Conservation (phyloP, 169 alveolate genomes). For the Plasmodium adleri region DNA sequence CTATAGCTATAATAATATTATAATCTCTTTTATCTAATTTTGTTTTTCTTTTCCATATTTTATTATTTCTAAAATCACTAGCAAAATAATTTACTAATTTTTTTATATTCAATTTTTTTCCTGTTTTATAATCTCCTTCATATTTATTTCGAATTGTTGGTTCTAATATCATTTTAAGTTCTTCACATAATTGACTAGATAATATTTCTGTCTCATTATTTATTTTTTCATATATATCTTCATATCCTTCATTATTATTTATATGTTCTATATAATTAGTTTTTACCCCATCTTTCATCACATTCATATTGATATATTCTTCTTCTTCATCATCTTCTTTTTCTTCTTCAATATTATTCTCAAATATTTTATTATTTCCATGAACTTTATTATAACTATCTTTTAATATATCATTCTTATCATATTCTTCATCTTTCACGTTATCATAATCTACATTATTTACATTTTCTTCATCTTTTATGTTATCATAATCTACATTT, state of each 20-base stretch:
- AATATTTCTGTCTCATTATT: constrained; percentile 76
- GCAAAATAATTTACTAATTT: constrained; percentile 98
- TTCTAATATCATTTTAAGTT: constrained; percentile 92
- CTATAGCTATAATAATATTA: constrained; percentile 95
- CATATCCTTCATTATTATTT: constrained; percentile 31
- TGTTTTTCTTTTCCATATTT: constrained; percentile 99
- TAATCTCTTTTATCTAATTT: constrained; percentile 97
- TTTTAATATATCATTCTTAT: constrained; percentile 13
- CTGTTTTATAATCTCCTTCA: constrained; percentile 97
- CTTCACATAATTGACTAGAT: constrained; percentile 89
- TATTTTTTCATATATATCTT: constrained; percentile 65
- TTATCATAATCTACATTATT: constrained; percentile 27
- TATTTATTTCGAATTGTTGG: constrained; percentile 93
- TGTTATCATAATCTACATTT: constrained; percentile 4
- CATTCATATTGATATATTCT: constrained; percentile 7
- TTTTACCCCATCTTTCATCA: neutral
- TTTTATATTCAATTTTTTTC: constrained; percentile 96
- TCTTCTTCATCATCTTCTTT: constrained; percentile 8
- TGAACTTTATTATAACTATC: constrained; percentile 34
- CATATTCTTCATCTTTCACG: constrained; percentile 24
- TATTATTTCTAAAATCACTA: constrained; percentile 97
- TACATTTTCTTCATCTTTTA: constrained; percentile 8
- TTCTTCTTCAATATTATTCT: constrained; percentile 11
- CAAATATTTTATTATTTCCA: constrained; percentile 35
- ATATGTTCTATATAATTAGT: constrained; percentile 10